These are phyloP conservation scores for Fusarium staphyleae DNA, from an alignment of 2,329 filamentous ascomycete genomes.

Conservation along the genomic window DNA sequence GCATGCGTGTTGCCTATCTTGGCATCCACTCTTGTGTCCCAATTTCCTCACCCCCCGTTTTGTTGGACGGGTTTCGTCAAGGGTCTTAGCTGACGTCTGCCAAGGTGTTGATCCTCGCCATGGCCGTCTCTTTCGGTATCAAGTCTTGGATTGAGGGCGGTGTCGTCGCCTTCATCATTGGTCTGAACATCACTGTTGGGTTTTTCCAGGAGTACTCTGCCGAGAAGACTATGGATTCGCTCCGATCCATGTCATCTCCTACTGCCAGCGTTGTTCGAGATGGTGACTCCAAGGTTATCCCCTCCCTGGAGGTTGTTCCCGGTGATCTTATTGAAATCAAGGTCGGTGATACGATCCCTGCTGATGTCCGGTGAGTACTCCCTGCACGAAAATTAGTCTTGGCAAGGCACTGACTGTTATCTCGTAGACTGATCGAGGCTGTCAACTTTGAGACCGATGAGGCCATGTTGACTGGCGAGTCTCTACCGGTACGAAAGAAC, in stretches of 20 bases:
- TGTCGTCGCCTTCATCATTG: conserved; percentile 64
- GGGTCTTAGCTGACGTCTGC: conserved; percentile 28
- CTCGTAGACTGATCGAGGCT: conserved; percentile 57
- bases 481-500: conserved; percentile 65
- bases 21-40: conserved; percentile 49
- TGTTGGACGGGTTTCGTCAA: not conserved
- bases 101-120: conserved; percentile 61
- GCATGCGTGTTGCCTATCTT: conserved; percentile 48
- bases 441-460: conserved; percentile 74
- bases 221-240: conserved; percentile 59
- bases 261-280: conserved; percentile 54
- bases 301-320: conserved; percentile 57
- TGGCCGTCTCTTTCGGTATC: conserved; percentile 65
- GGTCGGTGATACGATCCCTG: conserved; percentile 66
- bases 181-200: conserved; percentile 64
- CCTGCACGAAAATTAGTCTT: conserved; percentile 48
- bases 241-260: conserved; percentile 52
- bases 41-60: conserved; percentile 9
- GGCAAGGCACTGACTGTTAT: conserved; percentile 60
- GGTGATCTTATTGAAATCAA: conserved; percentile 64
- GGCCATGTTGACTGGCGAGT: conserved; percentile 69
- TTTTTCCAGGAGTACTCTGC: conserved; percentile 55
- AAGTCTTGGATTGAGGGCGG: conserved; percentile 67
- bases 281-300: conserved; percentile 49
- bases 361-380: conserved; percentile 63